These are phyloP conservation scores for Ganoderma lucidum DNA, from an alignment of 1,284 basidiomycete species.

Conservation along the genomic window DNA sequence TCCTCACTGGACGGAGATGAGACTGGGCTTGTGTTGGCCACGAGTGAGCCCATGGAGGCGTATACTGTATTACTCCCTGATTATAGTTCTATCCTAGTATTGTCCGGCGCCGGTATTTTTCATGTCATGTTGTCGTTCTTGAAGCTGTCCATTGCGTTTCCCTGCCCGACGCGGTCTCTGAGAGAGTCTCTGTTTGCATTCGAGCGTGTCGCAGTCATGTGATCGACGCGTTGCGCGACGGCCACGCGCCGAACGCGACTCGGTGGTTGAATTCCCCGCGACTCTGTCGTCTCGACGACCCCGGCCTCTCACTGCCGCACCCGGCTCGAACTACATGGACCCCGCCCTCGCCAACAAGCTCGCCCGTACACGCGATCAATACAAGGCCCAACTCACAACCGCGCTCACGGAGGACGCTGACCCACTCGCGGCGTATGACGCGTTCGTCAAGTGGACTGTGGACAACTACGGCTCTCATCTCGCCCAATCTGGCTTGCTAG, in stretches of 20 bases:
- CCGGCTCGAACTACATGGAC: constrained; percentile 21
- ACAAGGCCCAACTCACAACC: constrained; percentile 44
- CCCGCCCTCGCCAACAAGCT: constrained; percentile 33
- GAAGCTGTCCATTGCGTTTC: neutral
- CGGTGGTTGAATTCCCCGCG: constrained; percentile 22
- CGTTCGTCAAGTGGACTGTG: constrained; percentile 76
- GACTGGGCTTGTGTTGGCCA: neutral
- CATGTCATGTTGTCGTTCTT: neutral
- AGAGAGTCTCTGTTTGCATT: neutral
- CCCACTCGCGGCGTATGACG: constrained; percentile 69
- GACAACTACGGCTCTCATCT: constrained; percentile 57
- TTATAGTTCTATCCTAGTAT: constrained; percentile 24
- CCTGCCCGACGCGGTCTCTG: neutral
- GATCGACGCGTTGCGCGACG: constrained; percentile 29
- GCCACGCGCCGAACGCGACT: constrained; percentile 20
- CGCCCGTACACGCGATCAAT: constrained; percentile 45
- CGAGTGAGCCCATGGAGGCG: constrained; percentile 1
- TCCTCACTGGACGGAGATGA: constrained; percentile 25
- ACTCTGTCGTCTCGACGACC: constrained; percentile 11
- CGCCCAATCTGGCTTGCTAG: constrained; percentile 67
- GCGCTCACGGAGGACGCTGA: constrained; percentile 70
- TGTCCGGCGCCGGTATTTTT: neutral
- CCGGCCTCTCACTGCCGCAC: constrained; percentile 2
- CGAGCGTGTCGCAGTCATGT: constrained; percentile 24
- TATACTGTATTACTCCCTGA: constrained; percentile 21